Evolutionary conservation across 345 rosid species (phyloP), one percentile per base, ranked within the genome.

Genomic region (Eucalyptus lansdowneana): DNA sequence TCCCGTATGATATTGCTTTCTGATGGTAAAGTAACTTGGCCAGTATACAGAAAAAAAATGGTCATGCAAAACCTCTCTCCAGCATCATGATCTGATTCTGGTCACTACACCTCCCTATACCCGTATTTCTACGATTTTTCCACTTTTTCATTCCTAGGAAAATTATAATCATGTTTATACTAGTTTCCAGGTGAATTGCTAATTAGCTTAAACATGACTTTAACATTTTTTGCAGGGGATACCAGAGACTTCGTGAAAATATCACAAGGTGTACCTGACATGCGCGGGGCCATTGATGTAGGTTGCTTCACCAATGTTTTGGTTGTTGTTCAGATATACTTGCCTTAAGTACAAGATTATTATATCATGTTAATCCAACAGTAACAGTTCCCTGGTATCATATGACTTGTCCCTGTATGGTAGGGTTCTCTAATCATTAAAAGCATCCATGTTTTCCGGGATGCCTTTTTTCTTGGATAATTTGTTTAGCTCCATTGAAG

Each of bases 241-340:
- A 95, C 93, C 97, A 97, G 90, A 95, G 94, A 87, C 50, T 96
- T 62, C 96, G 95, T 87, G 98, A 96, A 93, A 97, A 97, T 89
- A 89, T 97, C 89, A 97, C 99, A 27, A 91, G 99, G 96, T 34
- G 87, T 81, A n/a, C 96, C 97, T 83, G 98, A 97, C 86, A 92
- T 94, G 85, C 98, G 94, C 15, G 97, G 96, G 94, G 99, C 99
- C 80, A 95, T 97, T 86, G 99, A 97, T 92, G 98, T 97, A 89
- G 87, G 85, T 83, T 49, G 53, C 62, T 87, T n/a, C 31, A n/a
- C 87, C 16, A 31, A 17, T 85, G 60, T 86, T 42, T 62, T 37
- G 40, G 16, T 50, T 89, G 87, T 7, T 87, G 21, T 86, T 86
- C 50, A 60, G 54, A 50, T 24, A 51, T 72, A 37, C 81, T 19